Evolutionary conservation across 352 stramenopile species (phyloP).

Genomic region (Albugo laibachii): DNA sequence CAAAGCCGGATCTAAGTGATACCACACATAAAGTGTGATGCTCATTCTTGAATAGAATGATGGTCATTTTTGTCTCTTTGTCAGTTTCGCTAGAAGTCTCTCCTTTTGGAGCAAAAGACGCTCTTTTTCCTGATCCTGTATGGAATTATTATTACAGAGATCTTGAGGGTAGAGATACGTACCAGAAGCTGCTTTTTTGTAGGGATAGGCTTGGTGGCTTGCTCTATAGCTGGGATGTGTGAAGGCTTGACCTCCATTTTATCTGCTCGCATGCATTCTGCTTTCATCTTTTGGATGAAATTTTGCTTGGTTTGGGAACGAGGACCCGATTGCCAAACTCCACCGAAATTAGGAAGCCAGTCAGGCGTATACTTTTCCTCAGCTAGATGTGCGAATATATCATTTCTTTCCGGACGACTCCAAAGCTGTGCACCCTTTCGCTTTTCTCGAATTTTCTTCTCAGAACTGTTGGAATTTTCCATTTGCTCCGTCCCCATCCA

Average conservation of each 20-base stretch:
- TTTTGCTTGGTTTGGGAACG: constrained; percentile 31
- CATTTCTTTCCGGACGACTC: neutral
- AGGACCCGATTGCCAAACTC: constrained; percentile 51
- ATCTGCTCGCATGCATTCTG: neutral
- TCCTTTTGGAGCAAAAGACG: constrained; percentile 42
- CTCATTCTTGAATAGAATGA: too few relatives aligned
- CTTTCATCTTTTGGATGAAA: constrained; percentile 14
- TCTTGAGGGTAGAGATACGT: constrained; percentile 1
- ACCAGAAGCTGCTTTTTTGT: neutral
- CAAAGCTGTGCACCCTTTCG: neutral
- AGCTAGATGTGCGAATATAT: neutral
- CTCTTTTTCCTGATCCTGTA: constrained; percentile 30
- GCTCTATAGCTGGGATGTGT: constrained; percentile 1
- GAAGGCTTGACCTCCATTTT: neutral
- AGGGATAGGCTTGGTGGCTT: constrained; percentile 1
- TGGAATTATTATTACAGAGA: neutral
- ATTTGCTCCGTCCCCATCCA: constrained; percentile 69
- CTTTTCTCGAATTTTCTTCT: constrained; percentile 2
- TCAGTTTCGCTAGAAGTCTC: constrained; percentile 36
- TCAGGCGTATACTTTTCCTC: constrained; percentile 12
- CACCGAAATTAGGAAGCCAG: constrained; percentile 62
- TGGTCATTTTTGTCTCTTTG: neutral
- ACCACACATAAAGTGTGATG: too few relatives aligned
- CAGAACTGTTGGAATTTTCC: constrained; percentile 23
- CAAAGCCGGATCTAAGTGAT: too few relatives aligned